Evolutionary conservation across 1,284 basidiomycete genomes (phyloP).

Genomic region (Pholiota adiposa): DNA sequence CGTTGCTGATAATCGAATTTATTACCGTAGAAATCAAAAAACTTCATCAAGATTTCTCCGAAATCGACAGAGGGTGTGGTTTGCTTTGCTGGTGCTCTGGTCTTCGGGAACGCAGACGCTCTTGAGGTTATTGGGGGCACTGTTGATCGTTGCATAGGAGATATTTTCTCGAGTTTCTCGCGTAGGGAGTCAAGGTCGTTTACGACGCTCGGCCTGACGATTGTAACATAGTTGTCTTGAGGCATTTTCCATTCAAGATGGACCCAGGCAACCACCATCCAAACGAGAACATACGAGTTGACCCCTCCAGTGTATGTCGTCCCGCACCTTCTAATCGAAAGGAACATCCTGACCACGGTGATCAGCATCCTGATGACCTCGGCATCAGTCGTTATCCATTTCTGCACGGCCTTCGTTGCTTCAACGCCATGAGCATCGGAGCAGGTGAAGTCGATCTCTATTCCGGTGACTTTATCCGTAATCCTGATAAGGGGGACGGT

Average conservation of each 20-base stretch:
- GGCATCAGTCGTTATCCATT: slow-evolving; percentile 20
- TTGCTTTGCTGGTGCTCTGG: no score
- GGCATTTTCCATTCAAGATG: slow-evolving; percentile 25
- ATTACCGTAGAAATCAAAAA: slow-evolving; percentile 27
- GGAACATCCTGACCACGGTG: slow-evolving; percentile 27
- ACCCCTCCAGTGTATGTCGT: slow-evolving; percentile 30
- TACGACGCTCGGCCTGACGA: not conserved
- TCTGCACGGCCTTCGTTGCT: slow-evolving; percentile 20
- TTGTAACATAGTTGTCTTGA: not conserved
- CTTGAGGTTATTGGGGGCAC: not conserved
- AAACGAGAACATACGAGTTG: slow-evolving; percentile 28
- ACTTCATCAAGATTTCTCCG: slow-evolving; percentile 19
- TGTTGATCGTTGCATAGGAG: no score
- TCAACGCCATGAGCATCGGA: slow-evolving; percentile 19
- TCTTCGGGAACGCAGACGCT: no score
- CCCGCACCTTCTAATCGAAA: slow-evolving; percentile 25
- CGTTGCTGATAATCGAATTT: slow-evolving; percentile 22
- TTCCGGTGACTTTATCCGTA: slow-evolving; percentile 25
- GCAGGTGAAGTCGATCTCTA: slow-evolving; percentile 27
- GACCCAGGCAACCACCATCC: slow-evolving; percentile 32
- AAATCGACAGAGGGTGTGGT: slow-evolving; percentile 11
- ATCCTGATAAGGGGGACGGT: slow-evolving; percentile 25
- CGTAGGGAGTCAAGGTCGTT: slow-evolving; percentile 4
- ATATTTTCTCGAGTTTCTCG: not conserved
- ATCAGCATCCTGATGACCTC: slow-evolving; percentile 22